These are phyloP conservation scores for Solanum etuberosum DNA, from an alignment of 257 asterid genomes.

Conservation along the genomic window DNA sequence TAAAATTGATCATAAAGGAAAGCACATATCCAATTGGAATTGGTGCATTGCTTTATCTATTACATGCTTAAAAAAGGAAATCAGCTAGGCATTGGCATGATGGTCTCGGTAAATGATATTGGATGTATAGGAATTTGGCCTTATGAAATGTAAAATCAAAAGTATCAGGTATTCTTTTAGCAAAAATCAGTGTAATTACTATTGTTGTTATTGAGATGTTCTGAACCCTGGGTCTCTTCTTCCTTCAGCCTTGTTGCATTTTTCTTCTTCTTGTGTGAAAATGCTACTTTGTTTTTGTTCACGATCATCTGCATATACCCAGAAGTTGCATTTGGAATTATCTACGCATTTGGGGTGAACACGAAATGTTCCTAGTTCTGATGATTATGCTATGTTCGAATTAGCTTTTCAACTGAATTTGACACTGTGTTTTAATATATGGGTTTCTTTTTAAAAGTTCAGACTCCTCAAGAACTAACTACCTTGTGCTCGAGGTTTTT, in stretches of 20 bases:
- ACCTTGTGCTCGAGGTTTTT: not conserved
- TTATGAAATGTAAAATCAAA: not conserved
- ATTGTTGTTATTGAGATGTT: not conserved
- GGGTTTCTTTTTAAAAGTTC: not conserved
- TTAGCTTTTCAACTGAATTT: not conserved
- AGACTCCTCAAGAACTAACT: not conserved
- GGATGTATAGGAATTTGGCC: not conserved
- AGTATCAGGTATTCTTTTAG: not conserved
- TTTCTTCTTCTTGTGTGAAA: not conserved
- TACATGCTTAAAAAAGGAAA: not conserved
- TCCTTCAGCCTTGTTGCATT: no score
- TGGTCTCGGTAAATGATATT: not conserved
- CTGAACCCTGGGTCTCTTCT: not conserved
- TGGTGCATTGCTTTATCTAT: not conserved
- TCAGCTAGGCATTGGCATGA: not conserved
- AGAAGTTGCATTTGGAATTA: not conserved
- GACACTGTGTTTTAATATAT: not conserved
- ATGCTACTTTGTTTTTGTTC: not conserved
- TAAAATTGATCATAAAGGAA: not conserved
- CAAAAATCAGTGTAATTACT: not conserved
- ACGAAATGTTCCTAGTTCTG: not conserved
- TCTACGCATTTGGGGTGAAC: not conserved
- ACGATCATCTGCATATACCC: not conserved
- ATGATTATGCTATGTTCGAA: not conserved
- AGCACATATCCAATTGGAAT: not conserved